Evolutionary conservation across 2,329 filamentous ascomycete species (phyloP).

Genomic region (Aspergillus floridensis): DNA sequence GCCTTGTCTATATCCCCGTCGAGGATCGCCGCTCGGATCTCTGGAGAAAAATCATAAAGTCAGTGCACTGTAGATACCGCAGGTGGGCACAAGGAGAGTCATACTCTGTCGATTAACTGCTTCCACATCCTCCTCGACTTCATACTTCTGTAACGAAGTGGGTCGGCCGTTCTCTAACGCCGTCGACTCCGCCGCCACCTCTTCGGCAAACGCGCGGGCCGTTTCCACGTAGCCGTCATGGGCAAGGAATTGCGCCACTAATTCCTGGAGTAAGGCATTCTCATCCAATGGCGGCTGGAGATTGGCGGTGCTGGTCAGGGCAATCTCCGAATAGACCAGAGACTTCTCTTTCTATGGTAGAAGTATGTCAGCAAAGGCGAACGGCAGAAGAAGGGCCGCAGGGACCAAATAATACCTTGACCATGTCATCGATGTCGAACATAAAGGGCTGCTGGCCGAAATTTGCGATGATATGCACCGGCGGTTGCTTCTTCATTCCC

Average conservation of each 20-base stretch:
- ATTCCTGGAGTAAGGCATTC: constrained; percentile 73
- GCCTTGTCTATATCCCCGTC: constrained; percentile 91
- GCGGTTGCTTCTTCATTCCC: constrained; percentile 63
- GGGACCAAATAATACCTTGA: constrained; percentile 58
- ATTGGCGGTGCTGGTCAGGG: constrained; percentile 54
- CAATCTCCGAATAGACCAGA: constrained; percentile 62
- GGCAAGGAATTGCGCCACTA: constrained; percentile 84
- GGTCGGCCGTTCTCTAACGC: constrained; percentile 61
- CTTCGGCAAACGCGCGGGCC: constrained; percentile 79
- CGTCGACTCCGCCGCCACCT: constrained; percentile 71
- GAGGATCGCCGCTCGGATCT: constrained; percentile 80
- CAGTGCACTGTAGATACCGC: background rate
- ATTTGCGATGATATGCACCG: constrained; percentile 59
- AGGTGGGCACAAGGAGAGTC: constrained; percentile 25
- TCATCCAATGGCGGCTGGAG: constrained; percentile 68
- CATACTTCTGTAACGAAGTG: constrained; percentile 56
- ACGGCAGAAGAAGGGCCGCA: background rate
- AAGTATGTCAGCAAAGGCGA: constrained; percentile 6
- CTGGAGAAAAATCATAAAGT: constrained; percentile 44
- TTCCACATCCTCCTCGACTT: constrained; percentile 77
- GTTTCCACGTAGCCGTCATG: constrained; percentile 97
- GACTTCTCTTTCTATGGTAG: constrained; percentile 57
- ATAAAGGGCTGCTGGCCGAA: constrained; percentile 73
- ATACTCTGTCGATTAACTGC: constrained; percentile 81
- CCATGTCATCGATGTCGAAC: constrained; percentile 85